These are phyloP conservation scores for Serendipita vermifera DNA, from an alignment of 768 basidiomycete species.

Conservation along the genomic window DNA sequence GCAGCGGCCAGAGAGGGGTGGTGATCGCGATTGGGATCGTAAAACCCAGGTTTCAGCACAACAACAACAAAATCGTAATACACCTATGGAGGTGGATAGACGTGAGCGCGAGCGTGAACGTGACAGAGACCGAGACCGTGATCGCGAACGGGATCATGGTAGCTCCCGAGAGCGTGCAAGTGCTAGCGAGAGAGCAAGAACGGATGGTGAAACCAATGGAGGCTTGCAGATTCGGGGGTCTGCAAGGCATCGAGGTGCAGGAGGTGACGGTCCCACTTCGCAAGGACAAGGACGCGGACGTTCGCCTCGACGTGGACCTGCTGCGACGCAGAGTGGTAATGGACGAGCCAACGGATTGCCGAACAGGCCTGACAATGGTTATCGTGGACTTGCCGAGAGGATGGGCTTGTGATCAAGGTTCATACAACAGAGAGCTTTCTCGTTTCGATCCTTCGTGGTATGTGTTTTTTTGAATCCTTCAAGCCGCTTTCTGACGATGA, in stretches of 20 bases:
- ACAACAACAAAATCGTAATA: background rate
- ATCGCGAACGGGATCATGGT: background rate
- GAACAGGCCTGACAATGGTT: slow-evolving; percentile 28
- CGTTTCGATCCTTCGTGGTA: background rate
- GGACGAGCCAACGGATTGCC: slow-evolving; percentile 25
- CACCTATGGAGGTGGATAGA: slow-evolving; percentile 25
- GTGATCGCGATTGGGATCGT: slow-evolving; percentile 26
- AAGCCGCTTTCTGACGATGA: background rate
- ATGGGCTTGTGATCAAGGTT: slow-evolving; percentile 48
- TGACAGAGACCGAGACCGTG: slow-evolving; percentile 20
- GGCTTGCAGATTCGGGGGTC: slow-evolving; percentile 6
- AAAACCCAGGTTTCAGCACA: slow-evolving; percentile 17
- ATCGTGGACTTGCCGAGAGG: slow-evolving; percentile 77
- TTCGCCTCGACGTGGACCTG: slow-evolving; percentile 20
- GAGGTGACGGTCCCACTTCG: too few relatives aligned
- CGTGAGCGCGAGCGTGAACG: slow-evolving; percentile 23
- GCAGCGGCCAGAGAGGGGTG: slow-evolving; percentile 17
- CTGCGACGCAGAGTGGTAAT: slow-evolving; percentile 26
- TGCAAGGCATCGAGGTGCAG: background rate
- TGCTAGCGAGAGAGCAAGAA: slow-evolving; percentile 17
- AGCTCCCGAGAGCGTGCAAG: slow-evolving; percentile 28
- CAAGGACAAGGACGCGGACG: background rate
- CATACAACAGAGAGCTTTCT: background rate
- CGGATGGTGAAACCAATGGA: background rate
- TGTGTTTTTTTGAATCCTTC: background rate